Base-by-base conservation (phyloP, 2,329 filamentous ascomycete species). In the Fusarium equiseti region DNA sequence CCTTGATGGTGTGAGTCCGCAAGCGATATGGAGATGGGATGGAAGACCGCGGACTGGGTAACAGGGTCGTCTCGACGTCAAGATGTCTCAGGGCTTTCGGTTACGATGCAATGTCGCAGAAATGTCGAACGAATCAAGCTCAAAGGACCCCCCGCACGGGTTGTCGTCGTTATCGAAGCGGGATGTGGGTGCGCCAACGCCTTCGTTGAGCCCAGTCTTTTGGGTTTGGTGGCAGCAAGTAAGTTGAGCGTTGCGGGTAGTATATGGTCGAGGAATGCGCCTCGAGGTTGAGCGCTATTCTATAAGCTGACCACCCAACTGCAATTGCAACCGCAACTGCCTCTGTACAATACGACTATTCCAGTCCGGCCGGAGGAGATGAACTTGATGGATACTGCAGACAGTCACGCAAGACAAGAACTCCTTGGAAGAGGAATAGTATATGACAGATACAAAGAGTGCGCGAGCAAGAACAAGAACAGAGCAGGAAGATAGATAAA, bases 31-130 rank as follows among this genome's bases (percentile, higher is more conserved):
- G 13, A 40, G n/a, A 40, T 35, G 40, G 40, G 52, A 61, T 45
- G 59, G 35, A 50, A 66, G 18, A 51, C 52, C 56, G 61, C 51
- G 50, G 61, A 63, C 61, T 56, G 52, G 52, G 54, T 50, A 42
- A 50, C 38, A 66, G 27, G 66, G 43, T 59, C 62, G 55, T 44
- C 40, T 68, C 70, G 71, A 73, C 67, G 72, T 75, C 73, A 74
- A 66, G 55, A 66, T 75, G 71, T 74, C 67, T 76, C 63, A 68
- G 67, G 57, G 32, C 56, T 50, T 62, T 40, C 65, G 61, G 59
- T 56, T 67, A 71, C 61, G 62, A 63, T 73, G 72, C 72, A 61
- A 55, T 66, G 42, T 66, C 42, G 69, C 72, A 69, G 66, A 58
- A 66, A 51, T 57, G 57, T 69, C 62, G 61, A 45, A 38, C 59